phyloP scores from a whole-genome alignment of 2,329 filamentous ascomycete species.

The Calonectria pseudoturangicola region DNA sequence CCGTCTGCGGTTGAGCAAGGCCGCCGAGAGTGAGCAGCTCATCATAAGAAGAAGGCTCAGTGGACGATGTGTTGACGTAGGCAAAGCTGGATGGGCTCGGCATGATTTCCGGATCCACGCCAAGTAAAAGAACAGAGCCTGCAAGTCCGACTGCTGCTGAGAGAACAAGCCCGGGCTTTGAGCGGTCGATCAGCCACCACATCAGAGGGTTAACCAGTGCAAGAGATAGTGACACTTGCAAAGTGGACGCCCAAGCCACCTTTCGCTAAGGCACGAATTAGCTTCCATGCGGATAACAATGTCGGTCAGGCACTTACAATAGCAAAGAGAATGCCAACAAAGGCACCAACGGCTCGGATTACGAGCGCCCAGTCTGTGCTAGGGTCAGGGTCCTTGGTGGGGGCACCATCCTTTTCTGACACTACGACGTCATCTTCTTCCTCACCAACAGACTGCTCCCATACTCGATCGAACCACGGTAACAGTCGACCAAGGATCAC shows the following conservation, averaged over 20 bases:
- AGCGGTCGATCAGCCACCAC: conserved; percentile 97
- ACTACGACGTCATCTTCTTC: conserved; percentile 56
- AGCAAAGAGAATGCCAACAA: conserved; percentile 77
- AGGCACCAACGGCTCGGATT: conserved; percentile 75
- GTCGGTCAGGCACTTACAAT: conserved; percentile 78
- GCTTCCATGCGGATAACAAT: conserved; percentile 25
- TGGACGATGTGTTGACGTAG: conserved; percentile 49
- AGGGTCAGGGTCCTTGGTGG: conserved; percentile 59
- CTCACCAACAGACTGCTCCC: conserved; percentile 73
- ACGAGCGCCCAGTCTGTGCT: conserved; percentile 83
- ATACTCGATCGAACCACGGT: conserved; percentile 88
- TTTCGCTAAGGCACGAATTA: conserved; percentile 77
- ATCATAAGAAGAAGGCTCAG: conserved; percentile 38
- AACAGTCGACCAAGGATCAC: conserved; percentile 86
- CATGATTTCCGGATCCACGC: conserved; percentile 85
- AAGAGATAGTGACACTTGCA: conserved; percentile 93
- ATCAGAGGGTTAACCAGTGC: conserved; percentile 93
- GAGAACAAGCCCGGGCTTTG: conserved; percentile 87
- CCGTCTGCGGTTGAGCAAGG: conserved; percentile 75
- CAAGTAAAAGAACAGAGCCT: conserved; percentile 84
- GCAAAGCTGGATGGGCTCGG: conserved; percentile 74
- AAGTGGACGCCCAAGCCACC: conserved; percentile 93
- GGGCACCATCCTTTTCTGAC: conserved; percentile 53
- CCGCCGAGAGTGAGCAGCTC: conserved; percentile 64
- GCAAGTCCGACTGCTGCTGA: conserved; percentile 83